Percentiles rank a stretch among this genome's conserved stretches.
Conservation (phyloP, 2,329 filamentous ascomycete species). For the Trichophyton benhamiae region DNA sequence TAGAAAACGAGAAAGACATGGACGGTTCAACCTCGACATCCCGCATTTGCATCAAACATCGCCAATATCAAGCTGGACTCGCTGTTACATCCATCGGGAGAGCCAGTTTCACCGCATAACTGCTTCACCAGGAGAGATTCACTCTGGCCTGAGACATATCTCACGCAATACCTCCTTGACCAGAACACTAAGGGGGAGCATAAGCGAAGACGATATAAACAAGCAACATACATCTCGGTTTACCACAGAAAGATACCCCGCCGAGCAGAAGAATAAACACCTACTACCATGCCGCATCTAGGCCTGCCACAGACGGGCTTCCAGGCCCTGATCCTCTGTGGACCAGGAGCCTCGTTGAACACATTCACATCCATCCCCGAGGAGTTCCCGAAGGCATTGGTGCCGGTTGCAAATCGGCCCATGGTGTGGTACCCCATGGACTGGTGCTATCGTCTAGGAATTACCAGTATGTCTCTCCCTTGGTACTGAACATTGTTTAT, state of each 20-base stretch:
- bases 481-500: not conserved
- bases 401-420: slow-evolving; percentile 39
- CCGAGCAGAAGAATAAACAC: not conserved
- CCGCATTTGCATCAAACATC: not conserved
- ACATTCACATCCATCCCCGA: slow-evolving; percentile 40
- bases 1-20: not conserved
- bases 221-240: not conserved
- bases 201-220: not conserved
- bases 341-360: slow-evolving; percentile 38
- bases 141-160: not conserved
- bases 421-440: slow-evolving; percentile 41
- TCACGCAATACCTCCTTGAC: not conserved
- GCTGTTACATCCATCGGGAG: not conserved
- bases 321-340: slow-evolving; percentile 38
- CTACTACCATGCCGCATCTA: slow-evolving; percentile 3
- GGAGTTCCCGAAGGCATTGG: slow-evolving; percentile 38
- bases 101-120: not conserved
- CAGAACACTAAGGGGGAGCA: not conserved
- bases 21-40: not conserved
- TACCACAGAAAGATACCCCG: slow-evolving; percentile 5
- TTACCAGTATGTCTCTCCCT: slow-evolving; percentile 29
- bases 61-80: not conserved
- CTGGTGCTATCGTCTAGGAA: slow-evolving; percentile 38
- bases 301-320: slow-evolving; percentile 24
- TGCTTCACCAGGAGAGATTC: not conserved